Base-by-base conservation (phyloP, 495 filamentous ascomycete species). In the Pseudevernia furfuracea region DNA sequence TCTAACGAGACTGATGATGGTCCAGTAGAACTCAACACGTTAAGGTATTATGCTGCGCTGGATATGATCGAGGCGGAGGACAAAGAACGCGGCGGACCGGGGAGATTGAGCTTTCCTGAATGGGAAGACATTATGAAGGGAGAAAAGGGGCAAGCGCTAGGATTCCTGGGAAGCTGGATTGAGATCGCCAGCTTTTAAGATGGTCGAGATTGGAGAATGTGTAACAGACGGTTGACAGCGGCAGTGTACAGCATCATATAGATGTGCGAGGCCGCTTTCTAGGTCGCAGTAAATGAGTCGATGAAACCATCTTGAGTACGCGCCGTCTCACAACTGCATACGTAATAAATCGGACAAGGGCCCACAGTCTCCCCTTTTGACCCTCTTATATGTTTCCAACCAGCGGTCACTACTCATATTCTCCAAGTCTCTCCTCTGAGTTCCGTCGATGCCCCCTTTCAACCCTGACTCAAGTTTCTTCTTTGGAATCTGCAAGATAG, bases 91-190 rank as follows among this genome's bases (percentile, higher is more conserved):
- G 89, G 89, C 14, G 87, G 86, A 0, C 90, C 87, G 68, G 90
- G 87, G 1, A 82, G 83, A 67, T 74, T 95, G 25, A 86, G 74
- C 68, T 90, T 84, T 58, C 76, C 81, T 4, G 90, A 95, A 74
- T 94, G 93, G 72, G 83, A 87, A 64, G 73, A 75, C 34, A 84
- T 88, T 46, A 90, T 92, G 78, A 83, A 81, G 60, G 79, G 79
- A 21, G 80, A 82, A 58, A 82, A 84, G 56, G 86, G 86, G 41
- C 75, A 78, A 48, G 76, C 81, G 32, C 79, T 95, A 62, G 87
- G 86, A 59, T 94, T 93, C 75, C 78, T 94, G 39, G 88, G 87
- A 23, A 87, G 80, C 62, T 96, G 91, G 91, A 91, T 92, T 70
- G 90, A 94, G 73, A 89, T 92, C 80, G 84, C 82, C 61, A 83